Percentiles rank a stretch among this genome's conserved stretches.
phyloP scores from a whole-genome alignment of 805 yeast species.

The Candida maris region DNA sequence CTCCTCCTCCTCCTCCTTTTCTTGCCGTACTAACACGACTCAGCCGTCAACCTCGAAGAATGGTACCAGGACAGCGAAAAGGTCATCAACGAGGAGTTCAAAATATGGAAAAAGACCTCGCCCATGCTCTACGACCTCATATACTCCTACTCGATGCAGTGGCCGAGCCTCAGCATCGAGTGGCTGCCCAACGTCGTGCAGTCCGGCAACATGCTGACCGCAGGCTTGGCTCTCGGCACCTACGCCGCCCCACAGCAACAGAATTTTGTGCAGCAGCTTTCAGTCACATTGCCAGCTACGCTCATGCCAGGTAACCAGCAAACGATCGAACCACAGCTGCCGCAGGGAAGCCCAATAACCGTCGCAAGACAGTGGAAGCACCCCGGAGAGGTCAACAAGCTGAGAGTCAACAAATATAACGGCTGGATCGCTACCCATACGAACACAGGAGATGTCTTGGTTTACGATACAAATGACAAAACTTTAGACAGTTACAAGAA shows the following conservation, averaged over 20 bases:
- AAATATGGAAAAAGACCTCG: conserved; percentile 80
- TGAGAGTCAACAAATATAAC: conserved; percentile 50
- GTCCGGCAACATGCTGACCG: conserved; percentile 8
- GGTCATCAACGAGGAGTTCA: conserved; percentile 69
- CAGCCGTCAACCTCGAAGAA: conserved; percentile 24
- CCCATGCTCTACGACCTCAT: conserved; percentile 74
- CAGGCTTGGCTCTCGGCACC: conserved; percentile 45
- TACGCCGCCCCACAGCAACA: conserved; percentile 37
- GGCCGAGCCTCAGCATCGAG: conserved; percentile 69
- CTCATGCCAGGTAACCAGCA: conserved; percentile 34
- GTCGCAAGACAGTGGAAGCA: conserved; percentile 52
- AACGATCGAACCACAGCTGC: conserved; percentile 19
- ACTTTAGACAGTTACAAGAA: conserved; percentile 13
- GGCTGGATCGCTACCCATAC: conserved; percentile 53
- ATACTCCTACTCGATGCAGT: conserved; percentile 61
- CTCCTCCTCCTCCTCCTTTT: too few relatives aligned
- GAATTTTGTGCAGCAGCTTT: conserved; percentile 44
- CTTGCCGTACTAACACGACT: conserved; percentile 12
- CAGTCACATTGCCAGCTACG: conserved; percentile 48
- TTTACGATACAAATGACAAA: conserved; percentile 34
- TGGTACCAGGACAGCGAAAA: conserved; percentile 57
- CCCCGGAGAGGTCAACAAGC: conserved; percentile 63
- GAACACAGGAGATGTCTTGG: conserved; percentile 46
- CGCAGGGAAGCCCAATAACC: conserved; percentile 37
- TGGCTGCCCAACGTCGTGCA: conserved; percentile 53